These are phyloP conservation scores for Cladosporium halotolerans DNA, from an alignment of 2,329 filamentous ascomycete genomes.

Conservation along the genomic window DNA sequence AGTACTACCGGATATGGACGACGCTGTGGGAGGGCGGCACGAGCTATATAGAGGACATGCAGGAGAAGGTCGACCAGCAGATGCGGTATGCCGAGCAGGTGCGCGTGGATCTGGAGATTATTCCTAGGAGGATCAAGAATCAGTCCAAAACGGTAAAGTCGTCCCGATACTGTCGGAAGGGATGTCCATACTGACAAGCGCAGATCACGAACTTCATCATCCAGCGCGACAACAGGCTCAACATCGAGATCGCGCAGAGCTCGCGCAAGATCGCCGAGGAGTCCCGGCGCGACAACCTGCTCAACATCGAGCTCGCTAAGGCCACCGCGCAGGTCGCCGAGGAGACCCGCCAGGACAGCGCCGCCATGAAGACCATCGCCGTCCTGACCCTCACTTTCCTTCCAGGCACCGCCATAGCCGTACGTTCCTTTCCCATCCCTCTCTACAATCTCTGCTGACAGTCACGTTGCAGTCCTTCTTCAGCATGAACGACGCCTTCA, in stretches of 20 bases:
- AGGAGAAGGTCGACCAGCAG: conserved; percentile 31
- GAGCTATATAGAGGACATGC: conserved; percentile 30
- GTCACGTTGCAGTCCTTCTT: conserved; percentile 24
- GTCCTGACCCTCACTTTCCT: conserved; percentile 40
- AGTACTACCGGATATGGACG: conserved; percentile 27
- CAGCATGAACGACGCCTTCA: conserved; percentile 29
- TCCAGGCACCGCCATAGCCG: conserved; percentile 33
- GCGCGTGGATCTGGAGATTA: conserved; percentile 26
- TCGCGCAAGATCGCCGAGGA: conserved; percentile 31
- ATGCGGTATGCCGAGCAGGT: conserved; percentile 28
- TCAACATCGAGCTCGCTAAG: conserved; percentile 30
- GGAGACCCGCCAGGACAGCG: conserved; percentile 31
- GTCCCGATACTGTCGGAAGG: neutral
- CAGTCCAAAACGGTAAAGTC: conserved; percentile 27
- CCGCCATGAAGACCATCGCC: conserved; percentile 43
- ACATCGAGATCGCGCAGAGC: conserved; percentile 29
- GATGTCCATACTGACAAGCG: neutral
- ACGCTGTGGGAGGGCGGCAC: conserved; percentile 28
- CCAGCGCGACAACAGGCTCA: conserved; percentile 29
- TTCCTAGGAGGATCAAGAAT: conserved; percentile 31
- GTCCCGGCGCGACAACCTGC: conserved; percentile 28
- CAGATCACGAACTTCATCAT: conserved; percentile 30
- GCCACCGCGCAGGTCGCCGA: conserved; percentile 30
- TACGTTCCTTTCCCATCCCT: neutral
- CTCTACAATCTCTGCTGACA: conserved; percentile 6